These are phyloP conservation scores for Cadophora sp. DNA, from an alignment of 2,329 filamentous ascomycete species.

Conservation along the genomic window DNA sequence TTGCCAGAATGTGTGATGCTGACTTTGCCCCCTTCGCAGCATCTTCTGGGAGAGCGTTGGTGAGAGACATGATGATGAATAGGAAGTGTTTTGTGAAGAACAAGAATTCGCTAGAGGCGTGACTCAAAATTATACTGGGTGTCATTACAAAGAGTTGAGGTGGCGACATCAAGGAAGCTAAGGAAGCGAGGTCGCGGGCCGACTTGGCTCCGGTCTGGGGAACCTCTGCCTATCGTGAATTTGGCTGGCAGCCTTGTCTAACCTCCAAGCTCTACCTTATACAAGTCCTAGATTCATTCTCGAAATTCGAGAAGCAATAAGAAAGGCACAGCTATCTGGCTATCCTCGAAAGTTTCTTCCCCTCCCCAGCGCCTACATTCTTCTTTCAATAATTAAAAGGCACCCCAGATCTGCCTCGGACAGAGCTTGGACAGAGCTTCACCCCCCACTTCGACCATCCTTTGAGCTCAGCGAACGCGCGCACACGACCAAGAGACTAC, in stretches of 20 bases:
- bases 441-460: not conserved
- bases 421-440: constrained; percentile 18
- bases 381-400: not conserved
- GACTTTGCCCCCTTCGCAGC: constrained; percentile 80
- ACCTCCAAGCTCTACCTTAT: not conserved
- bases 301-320: not conserved
- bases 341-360: not conserved
- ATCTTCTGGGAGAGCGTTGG: constrained; percentile 79
- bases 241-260: constrained; percentile 24
- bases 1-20: constrained; percentile 83
- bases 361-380: not conserved
- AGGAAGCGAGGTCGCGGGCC: constrained; percentile 16
- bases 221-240: constrained; percentile 24
- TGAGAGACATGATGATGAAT: constrained; percentile 76
- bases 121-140: constrained; percentile 29
- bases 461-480: constrained; percentile 10
- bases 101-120: constrained; percentile 9
- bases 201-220: constrained; percentile 22
- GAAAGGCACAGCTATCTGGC: not conserved
- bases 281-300: not conserved
- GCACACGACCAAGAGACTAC: not conserved
- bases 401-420: not conserved
- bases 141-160: constrained; percentile 14
- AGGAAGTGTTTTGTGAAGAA: constrained; percentile 12
- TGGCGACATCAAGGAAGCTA: constrained; percentile 17